phyloP scores from a whole-genome alignment of 305 asterid genomes.

The Coffea humblotiana region DNA sequence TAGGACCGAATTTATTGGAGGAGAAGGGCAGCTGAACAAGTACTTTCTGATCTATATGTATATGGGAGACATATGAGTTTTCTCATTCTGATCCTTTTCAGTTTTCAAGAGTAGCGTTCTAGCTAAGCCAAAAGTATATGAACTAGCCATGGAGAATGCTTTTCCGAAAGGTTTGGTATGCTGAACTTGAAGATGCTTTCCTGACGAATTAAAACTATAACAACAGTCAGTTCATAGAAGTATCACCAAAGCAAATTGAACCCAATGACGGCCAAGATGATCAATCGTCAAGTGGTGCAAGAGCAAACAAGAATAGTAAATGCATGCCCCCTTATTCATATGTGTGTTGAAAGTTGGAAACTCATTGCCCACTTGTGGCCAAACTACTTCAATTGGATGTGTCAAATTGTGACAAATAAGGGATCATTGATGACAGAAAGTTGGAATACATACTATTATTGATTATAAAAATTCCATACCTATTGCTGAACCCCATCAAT shows the following conservation, averaged over 20 bases:
- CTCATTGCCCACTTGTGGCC: too few species aligned
- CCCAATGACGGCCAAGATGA: too few species aligned
- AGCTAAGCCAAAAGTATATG: not conserved
- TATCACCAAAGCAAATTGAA: not conserved
- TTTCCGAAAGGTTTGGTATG: too few species aligned
- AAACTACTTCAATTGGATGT: too few species aligned
- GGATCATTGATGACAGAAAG: too few species aligned
- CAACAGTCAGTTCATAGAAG: not conserved
- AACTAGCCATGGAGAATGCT: not conserved
- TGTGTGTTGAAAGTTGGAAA: too few species aligned
- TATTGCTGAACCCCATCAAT: too few species aligned
- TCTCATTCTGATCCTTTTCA: not conserved
- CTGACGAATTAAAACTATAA: not conserved
- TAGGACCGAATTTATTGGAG: constrained; percentile 8
- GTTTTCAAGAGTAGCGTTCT: not conserved
- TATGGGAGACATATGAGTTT: not conserved
- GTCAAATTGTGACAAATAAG: too few species aligned
- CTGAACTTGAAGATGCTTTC: not conserved
- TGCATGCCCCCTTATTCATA: too few species aligned
- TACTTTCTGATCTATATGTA: not conserved
- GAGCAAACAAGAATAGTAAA: too few species aligned
- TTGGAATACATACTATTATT: too few species aligned
- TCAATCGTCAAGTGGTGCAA: not conserved
- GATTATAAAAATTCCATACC: too few species aligned
- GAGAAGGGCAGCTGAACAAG: not conserved